Base-by-base conservation (phyloP, 495 filamentous ascomycete species). In the Amniculicola lignicola region DNA sequence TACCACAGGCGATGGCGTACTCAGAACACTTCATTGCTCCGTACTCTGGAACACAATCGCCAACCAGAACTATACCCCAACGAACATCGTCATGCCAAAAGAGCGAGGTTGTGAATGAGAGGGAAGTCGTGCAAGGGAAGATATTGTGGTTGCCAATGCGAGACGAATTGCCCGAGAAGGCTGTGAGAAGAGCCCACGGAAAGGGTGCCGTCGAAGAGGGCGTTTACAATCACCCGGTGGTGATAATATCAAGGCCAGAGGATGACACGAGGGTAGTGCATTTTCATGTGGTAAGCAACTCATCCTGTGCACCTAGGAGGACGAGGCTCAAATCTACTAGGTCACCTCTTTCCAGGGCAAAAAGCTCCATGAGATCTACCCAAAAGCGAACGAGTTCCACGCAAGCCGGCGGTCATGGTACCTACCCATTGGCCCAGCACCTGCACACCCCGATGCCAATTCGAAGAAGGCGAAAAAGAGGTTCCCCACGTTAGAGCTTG, bases 271-370 rank as follows among this genome's bases (percentile, higher is more conserved):
- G 49, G 10, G n/a, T 52, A 0, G 56, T 57, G 2, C 61, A 64
- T 37, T 64, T 64, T 44, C 61, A 64, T 43, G 7, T 64, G 9
- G 61, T 64, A 49, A 43, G 61, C 19, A 2, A 12, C 15, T 12
- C 2, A 5, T 29, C 33, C 4, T 7, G 19, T 14, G 14, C 11
- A 42, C 4, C 12, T 3, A 6, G 10, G 10, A 39, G 33, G 11
- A 29, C 9, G n/a, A 15, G 35, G 43, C 46, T 48, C 21, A 62
- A 24, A 46, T 3, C n/a, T n/a, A 0, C 2, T 35, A 64, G 61
- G 57, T 64, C 14, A 64, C 61, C 1, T 64, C 61, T 11, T 64
- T 64, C 22, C 51, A 57, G 46, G 61, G 61, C 38, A 64, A 60
- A 27, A 55, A 42, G 24, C 47, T 64, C 22, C 37, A 59, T 27